Base-by-base conservation (phyloP, 352 stramenopile genomes). In the Pythium volutum region DNA sequence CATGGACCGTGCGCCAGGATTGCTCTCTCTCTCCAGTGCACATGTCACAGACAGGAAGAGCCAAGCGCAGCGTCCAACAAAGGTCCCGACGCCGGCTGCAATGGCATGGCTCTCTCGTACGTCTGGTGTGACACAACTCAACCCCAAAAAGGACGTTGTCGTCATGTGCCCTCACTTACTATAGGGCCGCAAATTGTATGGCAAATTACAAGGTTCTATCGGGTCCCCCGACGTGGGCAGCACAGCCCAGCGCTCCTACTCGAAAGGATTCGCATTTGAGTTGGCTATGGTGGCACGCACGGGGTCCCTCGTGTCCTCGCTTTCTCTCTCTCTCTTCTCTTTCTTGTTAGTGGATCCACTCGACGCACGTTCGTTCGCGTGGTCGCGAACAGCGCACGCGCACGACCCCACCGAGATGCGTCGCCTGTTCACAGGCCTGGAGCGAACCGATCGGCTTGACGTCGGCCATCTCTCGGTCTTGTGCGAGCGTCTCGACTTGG, bases 301-400 rank as follows among this genome's bases (percentile, higher is more conserved):
- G 9, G 31, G 31, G 18, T 48, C 42, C n/a, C 22, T 53, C 46
- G n/a, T 10, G 39, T 46, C 23, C 39, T 45, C 39, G 5, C 16
- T 45, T 9, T 41, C 27, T 39, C 18, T 27, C 18, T 54, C 29
- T 42, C 12, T 31, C 27, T 55, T 36, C 14, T 25, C 5, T 20
- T 23, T 18, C 10, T 43, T 22, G 6, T 9, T 36, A 36, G 4
- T 36, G 45, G 15, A 46, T 47, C 18, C 60, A 66, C 41, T 10
- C 49, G 22, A 60, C 48, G 27, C 65, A 68, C 14, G 34, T 33
- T 23, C 56, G 60, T 48, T 73, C 66, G 7, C 45, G 50, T 29
- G 66, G 66, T 18, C 55, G 56, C 26, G 66, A 66, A 33, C 56
- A 62, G 12, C 33, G 42, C 22, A 73, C 52, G n/a, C 23, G 31